Conservation (phyloP, 371 early-diverging fungal genomes). For the Lichtheimia ramosa region DNA sequence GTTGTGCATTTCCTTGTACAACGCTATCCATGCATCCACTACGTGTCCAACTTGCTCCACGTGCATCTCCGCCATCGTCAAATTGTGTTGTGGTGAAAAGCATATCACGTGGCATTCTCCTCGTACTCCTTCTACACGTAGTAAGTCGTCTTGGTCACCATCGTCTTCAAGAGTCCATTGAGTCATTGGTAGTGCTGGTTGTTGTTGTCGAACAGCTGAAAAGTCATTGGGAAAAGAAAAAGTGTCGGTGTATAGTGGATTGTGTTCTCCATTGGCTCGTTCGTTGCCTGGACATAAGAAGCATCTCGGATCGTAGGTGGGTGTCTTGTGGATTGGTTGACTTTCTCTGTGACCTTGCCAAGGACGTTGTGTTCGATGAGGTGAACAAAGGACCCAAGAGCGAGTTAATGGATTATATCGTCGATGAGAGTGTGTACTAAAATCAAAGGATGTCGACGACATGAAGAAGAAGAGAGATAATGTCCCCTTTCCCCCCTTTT, state of each 20-base stretch:
- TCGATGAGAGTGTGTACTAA: conserved; percentile 71
- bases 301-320: conserved; percentile 77
- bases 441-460: conserved; percentile 27
- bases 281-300: conserved; percentile 87
- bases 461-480: not conserved
- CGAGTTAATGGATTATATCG: conserved; percentile 88
- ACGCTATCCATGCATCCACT: conserved; percentile 70
- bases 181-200: conserved; percentile 29
- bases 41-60: conserved; percentile 61
- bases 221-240: conserved; percentile 90
- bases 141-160: conserved; percentile 28
- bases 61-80: conserved; percentile 86
- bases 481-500: not conserved
- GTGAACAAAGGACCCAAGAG: conserved; percentile 92
- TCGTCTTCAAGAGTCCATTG: not conserved
- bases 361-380: conserved; percentile 92
- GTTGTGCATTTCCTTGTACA: conserved; percentile 50
- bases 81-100: conserved; percentile 85
- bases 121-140: conserved; percentile 70
- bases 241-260: conserved; percentile 77
- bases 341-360: conserved; percentile 86
- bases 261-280: conserved; percentile 72
- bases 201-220: conserved; percentile 77
- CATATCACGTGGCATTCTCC: conserved; percentile 90
- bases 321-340: conserved; percentile 41